Percentiles rank a stretch among this genome's conserved stretches.
Evolutionary conservation across 768 basidiomycete genomes (phyloP).

Genomic region (Trametes maxima): DNA sequence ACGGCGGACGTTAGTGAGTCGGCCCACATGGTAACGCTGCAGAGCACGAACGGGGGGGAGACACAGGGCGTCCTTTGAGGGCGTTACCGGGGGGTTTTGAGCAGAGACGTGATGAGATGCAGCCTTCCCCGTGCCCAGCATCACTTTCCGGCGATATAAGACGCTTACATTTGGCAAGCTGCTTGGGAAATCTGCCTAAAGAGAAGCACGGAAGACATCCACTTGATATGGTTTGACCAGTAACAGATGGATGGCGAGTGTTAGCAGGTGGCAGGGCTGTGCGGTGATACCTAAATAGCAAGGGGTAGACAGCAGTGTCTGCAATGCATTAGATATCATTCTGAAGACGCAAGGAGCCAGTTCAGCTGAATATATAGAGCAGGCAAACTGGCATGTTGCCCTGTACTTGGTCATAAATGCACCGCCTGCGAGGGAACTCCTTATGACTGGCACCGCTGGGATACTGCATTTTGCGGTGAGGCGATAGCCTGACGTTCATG

Average conservation of each 20-base stretch:
- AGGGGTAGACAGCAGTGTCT: not conserved
- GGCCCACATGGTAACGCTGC: not conserved
- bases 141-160: not conserved
- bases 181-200: conserved; percentile 17
- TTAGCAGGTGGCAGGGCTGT: conserved; percentile 1
- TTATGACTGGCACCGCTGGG: no score
- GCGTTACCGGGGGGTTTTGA: not conserved
- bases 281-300: not conserved
- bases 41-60: not conserved
- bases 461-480: no score
- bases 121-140: not conserved
- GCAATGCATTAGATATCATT: not conserved
- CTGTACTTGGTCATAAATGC: no score
- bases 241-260: not conserved
- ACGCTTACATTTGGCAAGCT: not conserved
- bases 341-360: no score
- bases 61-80: not conserved
- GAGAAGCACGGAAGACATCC: conserved; percentile 12
- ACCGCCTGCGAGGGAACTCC: no score
- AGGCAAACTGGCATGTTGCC: no score
- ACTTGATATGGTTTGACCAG: conserved; percentile 11
- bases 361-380: no score
- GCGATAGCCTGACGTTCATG: no score
- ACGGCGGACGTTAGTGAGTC: conserved; percentile 15
- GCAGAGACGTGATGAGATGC: not conserved